Evolutionary conservation across 2,329 filamentous ascomycete species (phyloP), one percentile per base, ranked within the genome.

Genomic region (Thelonectria olida): DNA sequence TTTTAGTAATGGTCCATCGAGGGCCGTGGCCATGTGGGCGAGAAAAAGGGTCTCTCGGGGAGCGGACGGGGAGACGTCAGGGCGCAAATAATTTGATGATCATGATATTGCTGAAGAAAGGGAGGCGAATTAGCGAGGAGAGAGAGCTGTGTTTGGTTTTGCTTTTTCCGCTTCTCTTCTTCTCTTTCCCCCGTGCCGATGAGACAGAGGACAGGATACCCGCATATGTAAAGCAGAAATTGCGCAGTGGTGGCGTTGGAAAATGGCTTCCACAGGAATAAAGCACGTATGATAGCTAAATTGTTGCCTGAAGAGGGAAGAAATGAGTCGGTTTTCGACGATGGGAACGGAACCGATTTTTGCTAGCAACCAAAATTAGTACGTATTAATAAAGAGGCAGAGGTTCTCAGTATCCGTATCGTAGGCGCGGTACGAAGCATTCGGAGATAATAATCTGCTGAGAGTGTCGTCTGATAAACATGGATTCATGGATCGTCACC

Each of bases 401-500:
- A 31, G 5, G 4, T 8, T 31, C 10, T 8, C 10, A 13, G 28
- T 13, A 31, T 13, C 28, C 28, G 28, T 31, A 31, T 31, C 4
- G 28, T 13, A 31, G 25, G 25, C 25, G 25, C 28, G 9, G 4
- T 12, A 12, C 6, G 4, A 4, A 13, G 38, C 28, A 22, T 25
- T 9, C 27, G 7, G 28, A 10, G 22, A 42, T 12, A 19, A 13
- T 45, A 20, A 22, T 45, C 41, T 45, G 41, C 20, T 45, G 41
- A 45, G 41, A 25, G 57, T 45, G 61, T 70, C 59, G 68, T 67
- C 63, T 56, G 66, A 69, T 63, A 67, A 65, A 70, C 61, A 70
- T 70, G 67, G 68, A 66, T 57, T 60, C 64, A 65, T 67, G 61
- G 68, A 66, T 69, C 66, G 57, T 61, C 68, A 61, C 58, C 45